A percentile compares a stretch with the other conserved stretches of the same genome.
Conservation (phyloP, 1,284 basidiomycete species). For the Bjerkandera adusta region DNA sequence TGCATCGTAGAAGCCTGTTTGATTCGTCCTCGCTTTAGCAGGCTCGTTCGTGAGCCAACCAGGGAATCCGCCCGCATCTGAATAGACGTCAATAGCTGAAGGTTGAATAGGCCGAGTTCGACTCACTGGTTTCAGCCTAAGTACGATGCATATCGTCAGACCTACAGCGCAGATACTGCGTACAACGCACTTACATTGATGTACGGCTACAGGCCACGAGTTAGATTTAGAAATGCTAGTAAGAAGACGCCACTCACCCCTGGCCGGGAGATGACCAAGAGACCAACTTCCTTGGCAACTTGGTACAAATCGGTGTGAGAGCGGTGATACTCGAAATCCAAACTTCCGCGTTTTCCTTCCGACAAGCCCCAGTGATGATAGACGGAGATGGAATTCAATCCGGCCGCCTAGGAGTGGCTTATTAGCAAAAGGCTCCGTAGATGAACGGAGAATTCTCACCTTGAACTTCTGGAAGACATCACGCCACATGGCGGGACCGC, state of each 20-base stretch:
- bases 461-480: conserved; percentile 44
- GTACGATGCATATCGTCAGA: too few species aligned
- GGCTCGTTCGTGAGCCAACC: conserved; percentile 46
- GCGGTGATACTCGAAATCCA: conserved; percentile 28
- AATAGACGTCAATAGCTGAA: background rate
- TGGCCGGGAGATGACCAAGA: conserved; percentile 66
- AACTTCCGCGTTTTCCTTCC: conserved; percentile 33
- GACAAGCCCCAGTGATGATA: conserved; percentile 49
- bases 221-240: background rate
- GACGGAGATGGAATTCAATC: conserved; percentile 45
- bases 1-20: conserved; percentile 38
- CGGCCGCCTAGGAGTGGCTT: conserved; percentile 37
- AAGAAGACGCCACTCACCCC: conserved; percentile 32
- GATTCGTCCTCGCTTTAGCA: conserved; percentile 41
- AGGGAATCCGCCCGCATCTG: conserved; percentile 43
- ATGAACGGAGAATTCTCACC: conserved; percentile 15
- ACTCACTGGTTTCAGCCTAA: conserved; percentile 37
- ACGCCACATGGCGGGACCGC: conserved; percentile 42
- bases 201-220: conserved; percentile 19
- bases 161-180: too few species aligned
- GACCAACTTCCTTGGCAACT: conserved; percentile 56
- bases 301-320: conserved; percentile 44
- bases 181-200: conserved; percentile 23
- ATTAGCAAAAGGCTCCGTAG: background rate
- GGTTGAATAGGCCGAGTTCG: background rate